Evolutionary conservation across 2,329 filamentous ascomycete genomes (phyloP).

Genomic region (Cryphonectria naterciae): DNA sequence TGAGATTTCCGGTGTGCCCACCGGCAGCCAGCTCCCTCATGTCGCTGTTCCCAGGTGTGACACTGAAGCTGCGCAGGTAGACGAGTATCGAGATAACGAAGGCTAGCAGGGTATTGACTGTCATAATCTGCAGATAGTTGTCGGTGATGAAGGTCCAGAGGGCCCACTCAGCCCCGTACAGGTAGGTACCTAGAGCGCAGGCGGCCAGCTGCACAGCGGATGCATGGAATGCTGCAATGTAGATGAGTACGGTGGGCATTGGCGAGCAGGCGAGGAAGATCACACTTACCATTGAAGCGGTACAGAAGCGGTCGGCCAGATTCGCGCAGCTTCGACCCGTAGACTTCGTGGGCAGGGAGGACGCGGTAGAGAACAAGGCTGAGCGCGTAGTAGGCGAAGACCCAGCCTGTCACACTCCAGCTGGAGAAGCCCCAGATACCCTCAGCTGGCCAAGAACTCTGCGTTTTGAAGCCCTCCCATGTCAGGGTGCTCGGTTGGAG

Average conservation of each 20-base stretch:
- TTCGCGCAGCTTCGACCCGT: slow-evolving; percentile 69
- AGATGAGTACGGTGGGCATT: background rate
- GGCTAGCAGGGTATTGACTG: slow-evolving; percentile 75
- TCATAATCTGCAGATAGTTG: slow-evolving; percentile 82
- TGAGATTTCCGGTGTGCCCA: slow-evolving; percentile 75
- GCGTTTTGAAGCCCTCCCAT: slow-evolving; percentile 49
- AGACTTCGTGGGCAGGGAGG: slow-evolving; percentile 70
- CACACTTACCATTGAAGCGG: slow-evolving; percentile 67
- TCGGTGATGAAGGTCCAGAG: slow-evolving; percentile 89
- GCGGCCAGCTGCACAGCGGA: slow-evolving; percentile 69
- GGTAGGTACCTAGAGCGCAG: slow-evolving; percentile 70
- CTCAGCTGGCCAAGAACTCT: slow-evolving; percentile 59
- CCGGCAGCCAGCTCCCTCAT: slow-evolving; percentile 77
- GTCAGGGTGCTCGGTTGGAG: slow-evolving; percentile 49
- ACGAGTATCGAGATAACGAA: slow-evolving; percentile 72
- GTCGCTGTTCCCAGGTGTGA: slow-evolving; percentile 70
- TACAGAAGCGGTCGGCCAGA: slow-evolving; percentile 74
- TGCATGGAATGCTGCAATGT: slow-evolving; percentile 66
- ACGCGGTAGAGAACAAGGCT: slow-evolving; percentile 74
- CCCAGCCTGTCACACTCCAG: slow-evolving; percentile 65
- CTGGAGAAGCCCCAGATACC: slow-evolving; percentile 71
- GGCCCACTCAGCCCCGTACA: slow-evolving; percentile 75
- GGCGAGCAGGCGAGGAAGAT: no score
- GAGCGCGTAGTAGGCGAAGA: slow-evolving; percentile 73
- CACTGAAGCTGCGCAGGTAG: slow-evolving; percentile 77